Conservation (phyloP, 176 grass and related monocot genomes). For the Musa schizocarpa region DNA sequence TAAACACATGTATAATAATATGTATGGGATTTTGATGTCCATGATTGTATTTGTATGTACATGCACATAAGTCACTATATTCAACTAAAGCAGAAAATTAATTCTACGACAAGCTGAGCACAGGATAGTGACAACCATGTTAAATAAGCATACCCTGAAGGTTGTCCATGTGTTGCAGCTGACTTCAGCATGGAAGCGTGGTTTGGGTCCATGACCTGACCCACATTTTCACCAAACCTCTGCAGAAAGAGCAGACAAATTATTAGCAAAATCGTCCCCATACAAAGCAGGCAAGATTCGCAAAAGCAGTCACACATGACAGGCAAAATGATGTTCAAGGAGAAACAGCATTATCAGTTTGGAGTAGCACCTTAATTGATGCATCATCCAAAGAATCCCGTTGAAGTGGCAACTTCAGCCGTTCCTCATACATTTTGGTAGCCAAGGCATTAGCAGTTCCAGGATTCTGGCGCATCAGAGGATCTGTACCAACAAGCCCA, state of each 20-base stretch:
- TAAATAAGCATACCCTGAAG: conserved; percentile 62
- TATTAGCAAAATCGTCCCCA: not conserved
- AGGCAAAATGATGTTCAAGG: not conserved
- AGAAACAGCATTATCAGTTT: not conserved
- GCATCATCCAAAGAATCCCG: conserved; percentile 14
- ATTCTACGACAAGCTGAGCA: not conserved
- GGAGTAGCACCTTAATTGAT: conserved; percentile 6
- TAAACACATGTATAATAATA: not conserved
- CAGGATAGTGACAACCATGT: not conserved
- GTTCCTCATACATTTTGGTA: conserved; percentile 45
- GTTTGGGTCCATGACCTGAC: conserved; percentile 66
- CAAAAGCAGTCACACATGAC: too few species aligned
- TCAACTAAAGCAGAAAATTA: not conserved
- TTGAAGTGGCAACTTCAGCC: conserved; percentile 24
- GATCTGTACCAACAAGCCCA: conserved; percentile 29
- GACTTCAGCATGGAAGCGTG: conserved; percentile 74
- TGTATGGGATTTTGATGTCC: not conserved
- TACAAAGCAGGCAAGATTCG: not conserved
- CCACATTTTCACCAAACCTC: conserved; percentile 80
- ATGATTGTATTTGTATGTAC: not conserved
- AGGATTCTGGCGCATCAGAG: conserved; percentile 32
- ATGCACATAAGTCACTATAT: not conserved
- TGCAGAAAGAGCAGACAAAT: conserved; percentile 32
- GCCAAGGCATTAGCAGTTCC: conserved; percentile 36
- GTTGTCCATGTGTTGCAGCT: conserved; percentile 65